Conservation (phyloP, 106 monocot genomes). For the Alisma plantagoaquatica region DNA sequence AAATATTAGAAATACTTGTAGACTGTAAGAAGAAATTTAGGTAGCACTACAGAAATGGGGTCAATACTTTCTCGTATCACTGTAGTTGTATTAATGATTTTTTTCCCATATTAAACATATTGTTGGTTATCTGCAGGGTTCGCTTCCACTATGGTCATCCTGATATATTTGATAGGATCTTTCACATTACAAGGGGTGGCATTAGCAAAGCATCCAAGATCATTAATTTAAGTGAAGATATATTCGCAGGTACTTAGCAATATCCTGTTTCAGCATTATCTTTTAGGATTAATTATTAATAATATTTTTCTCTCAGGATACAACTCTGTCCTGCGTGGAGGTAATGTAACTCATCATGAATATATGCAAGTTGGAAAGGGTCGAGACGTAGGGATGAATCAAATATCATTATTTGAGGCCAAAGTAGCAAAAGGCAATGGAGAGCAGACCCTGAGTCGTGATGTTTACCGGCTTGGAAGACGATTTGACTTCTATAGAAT, state of each 20-base stretch:
- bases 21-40: not conserved
- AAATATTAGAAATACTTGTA: too few relatives aligned
- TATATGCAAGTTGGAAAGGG: slow-evolving; percentile 99
- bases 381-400: slow-evolving; percentile 96
- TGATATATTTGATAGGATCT: slow-evolving; percentile 94
- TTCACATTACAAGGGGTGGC: slow-evolving; percentile 92
- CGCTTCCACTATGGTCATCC: slow-evolving; percentile 99
- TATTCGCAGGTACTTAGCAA: slow-evolving; percentile 46
- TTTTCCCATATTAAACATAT: not conserved
- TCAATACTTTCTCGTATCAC: not conserved
- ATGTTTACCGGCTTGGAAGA: slow-evolving; percentile 83
- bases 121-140: slow-evolving; percentile 37
- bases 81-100: not conserved
- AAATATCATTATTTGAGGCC: slow-evolving; percentile 93
- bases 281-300: not conserved
- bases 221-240: slow-evolving; percentile 94
- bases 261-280: not conserved
- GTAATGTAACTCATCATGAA: slow-evolving; percentile 92
- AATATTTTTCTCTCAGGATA: slow-evolving; percentile 34
- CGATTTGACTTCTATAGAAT: slow-evolving; percentile 94
- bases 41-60: not conserved
- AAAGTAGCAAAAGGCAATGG: slow-evolving; percentile 98
- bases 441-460: slow-evolving; percentile 87
- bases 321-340: slow-evolving; percentile 78
- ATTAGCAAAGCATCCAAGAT: slow-evolving; percentile 87